Conservation (phyloP, 495 filamentous ascomycete species). For the Pseudoneurospora amorphoporcata region DNA sequence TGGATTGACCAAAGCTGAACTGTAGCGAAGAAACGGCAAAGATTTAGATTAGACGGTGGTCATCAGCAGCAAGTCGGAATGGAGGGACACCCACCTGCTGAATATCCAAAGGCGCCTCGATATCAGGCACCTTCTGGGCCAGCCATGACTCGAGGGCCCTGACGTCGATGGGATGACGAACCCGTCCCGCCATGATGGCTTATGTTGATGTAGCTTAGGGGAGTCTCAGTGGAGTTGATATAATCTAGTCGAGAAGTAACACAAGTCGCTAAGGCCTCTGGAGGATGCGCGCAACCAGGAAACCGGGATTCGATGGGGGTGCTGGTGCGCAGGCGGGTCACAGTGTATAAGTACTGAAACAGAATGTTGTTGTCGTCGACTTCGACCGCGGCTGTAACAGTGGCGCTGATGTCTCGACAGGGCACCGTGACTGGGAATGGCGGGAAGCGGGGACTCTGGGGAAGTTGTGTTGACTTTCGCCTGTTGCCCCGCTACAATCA, state of each 20-base stretch:
- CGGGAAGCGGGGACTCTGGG: neutral
- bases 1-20: constrained; percentile 96
- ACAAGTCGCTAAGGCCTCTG: neutral
- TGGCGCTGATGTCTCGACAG: neutral
- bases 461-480: neutral
- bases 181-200: constrained; percentile 65
- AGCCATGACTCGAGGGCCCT: constrained; percentile 70
- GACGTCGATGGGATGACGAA: constrained; percentile 83
- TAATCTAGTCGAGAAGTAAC: neutral
- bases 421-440: neutral
- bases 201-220: neutral
- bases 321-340: neutral
- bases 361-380: neutral
- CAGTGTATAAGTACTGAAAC: neutral
- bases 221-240: neutral
- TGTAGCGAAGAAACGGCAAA: constrained; percentile 24
- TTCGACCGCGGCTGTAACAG: neutral
- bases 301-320: neutral
- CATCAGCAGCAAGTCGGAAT: neutral
- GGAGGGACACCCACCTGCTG: constrained; percentile 59
- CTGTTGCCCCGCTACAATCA: neutral
- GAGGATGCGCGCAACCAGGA: neutral
- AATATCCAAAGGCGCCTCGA: constrained; percentile 70
- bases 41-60: neutral
- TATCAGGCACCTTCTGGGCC: constrained; percentile 59